Evolutionary conservation across 306 rosid species (phyloP).

Genomic region (Gastrolobium villosum): DNA sequence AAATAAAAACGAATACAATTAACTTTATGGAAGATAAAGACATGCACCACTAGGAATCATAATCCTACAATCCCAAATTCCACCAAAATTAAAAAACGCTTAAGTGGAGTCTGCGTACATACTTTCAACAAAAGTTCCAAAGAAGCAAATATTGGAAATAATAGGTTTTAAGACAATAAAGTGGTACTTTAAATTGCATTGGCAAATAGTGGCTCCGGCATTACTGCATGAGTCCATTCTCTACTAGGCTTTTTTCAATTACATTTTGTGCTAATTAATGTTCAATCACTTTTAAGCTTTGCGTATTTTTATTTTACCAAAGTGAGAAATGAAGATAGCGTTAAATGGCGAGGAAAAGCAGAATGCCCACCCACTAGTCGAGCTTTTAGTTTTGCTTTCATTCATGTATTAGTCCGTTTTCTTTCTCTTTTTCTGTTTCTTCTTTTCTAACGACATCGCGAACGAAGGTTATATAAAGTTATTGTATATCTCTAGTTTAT

Average conservation of each 20-base stretch:
- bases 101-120: slow-evolving; percentile 49
- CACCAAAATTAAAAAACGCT: not conserved
- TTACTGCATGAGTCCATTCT: slow-evolving; percentile 24
- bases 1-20: not conserved
- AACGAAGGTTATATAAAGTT: no score
- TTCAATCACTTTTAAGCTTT: slow-evolving; percentile 36
- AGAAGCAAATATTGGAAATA: slow-evolving; percentile 14
- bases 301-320: not conserved
- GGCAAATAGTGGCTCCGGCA: slow-evolving; percentile 14
- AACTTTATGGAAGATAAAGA: slow-evolving; percentile 26
- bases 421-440: not conserved
- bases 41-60: not conserved
- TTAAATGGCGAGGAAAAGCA: not conserved
- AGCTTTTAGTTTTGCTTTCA: not conserved
- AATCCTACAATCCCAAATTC: slow-evolving; percentile 41
- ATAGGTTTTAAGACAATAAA: not conserved
- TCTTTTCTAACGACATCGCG: not conserved
- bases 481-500: no score
- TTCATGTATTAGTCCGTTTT: not conserved
- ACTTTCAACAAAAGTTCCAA: slow-evolving; percentile 40
- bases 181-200: slow-evolving; percentile 24
- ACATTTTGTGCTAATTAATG: not conserved
- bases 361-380: not conserved
- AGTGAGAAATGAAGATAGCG: not conserved
- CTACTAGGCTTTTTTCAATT: slow-evolving; percentile 12